Base-by-base conservation (phyloP, 2,329 filamentous ascomycete genomes). In the Corynespora cassiicola region DNA sequence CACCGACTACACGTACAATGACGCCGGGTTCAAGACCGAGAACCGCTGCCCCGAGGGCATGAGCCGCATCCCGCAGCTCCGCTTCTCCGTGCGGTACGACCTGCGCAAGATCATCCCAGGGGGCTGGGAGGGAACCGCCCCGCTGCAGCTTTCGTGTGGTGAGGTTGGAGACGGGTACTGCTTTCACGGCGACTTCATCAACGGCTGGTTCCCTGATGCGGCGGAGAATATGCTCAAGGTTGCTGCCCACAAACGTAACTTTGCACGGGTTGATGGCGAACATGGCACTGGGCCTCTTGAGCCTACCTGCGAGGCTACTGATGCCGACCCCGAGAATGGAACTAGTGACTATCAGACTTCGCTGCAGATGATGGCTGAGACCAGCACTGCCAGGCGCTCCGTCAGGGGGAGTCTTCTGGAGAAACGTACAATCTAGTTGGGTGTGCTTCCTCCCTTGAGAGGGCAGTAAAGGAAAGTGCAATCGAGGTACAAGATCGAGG, bases 11-110 rank as follows among this genome's bases (percentile, higher is more conserved):
- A 23, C 23, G 19, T 41, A 41, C 21, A 31, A 19, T 9, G 8
- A 7, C 7, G 14, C 9, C 7, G 15, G 15, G 7, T 16, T 31
- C 18, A 26, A 26, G 7, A 39, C 24, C 16, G 30, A 26, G 7
- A 39, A 33, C 30, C 18, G 22, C 6, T 74, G 71, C 41, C 71
- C 71, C 2, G 46, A 50, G 14, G 62, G 59, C 34, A 71, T 66
- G 58, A 65, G 66, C 50, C 58, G 63, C 8, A 72, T 73, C 50
- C 68, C 69, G 8, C 65, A 66, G 45, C 61, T 73, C 6, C 62
- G 70, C 19, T 72, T 72, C 59, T 69, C 65, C 30, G 67, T 72
- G 39, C 66, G 70, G 23, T 73, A 71, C 46, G 70, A 73, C 34
- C 50, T 70, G 3, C 62, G 67, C 31, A 61, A 61, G 31, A 50